Evolutionary conservation across 1,284 basidiomycete genomes (phyloP).

Genomic region (Pseudozyma thailandica): DNA sequence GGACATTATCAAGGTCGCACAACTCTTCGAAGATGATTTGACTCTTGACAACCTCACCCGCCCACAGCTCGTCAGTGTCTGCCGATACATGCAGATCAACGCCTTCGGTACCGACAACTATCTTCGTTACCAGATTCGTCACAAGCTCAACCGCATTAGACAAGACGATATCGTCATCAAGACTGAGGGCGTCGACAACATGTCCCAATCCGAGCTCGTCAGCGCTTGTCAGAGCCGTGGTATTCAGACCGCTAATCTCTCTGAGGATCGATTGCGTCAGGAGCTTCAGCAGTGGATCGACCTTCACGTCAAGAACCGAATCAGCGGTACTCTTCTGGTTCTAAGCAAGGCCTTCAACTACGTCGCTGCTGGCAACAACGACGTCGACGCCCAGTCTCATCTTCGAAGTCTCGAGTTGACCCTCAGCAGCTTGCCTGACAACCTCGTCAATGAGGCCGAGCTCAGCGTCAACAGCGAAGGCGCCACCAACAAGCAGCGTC

Average conservation of each 20-base stretch:
- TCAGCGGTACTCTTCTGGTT: constrained; percentile 92
- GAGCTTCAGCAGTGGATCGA: constrained; percentile 94
- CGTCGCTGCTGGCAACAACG: constrained; percentile 55
- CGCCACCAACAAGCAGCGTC: constrained; percentile 95
- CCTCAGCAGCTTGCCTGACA: constrained; percentile 91
- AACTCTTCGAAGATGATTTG: constrained; percentile 95
- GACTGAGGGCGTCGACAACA: constrained; percentile 85
- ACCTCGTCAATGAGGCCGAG: constrained; percentile 94
- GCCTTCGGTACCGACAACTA: constrained; percentile 99
- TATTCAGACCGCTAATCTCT: constrained; percentile 83
- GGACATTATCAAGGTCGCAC: constrained; percentile 93
- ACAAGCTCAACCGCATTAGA: constrained; percentile 82
- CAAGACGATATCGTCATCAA: constrained; percentile 91
- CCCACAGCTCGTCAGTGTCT: constrained; percentile 96
- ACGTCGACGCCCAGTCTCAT: constrained; percentile 71
- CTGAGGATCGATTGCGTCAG: constrained; percentile 75
- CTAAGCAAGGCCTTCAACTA: constrained; percentile 95
- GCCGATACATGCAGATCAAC: constrained; percentile 90
- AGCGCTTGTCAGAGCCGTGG: constrained; percentile 93
- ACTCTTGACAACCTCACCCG: constrained; percentile 97
- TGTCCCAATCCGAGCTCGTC: constrained; percentile 90
- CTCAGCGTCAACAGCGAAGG: constrained; percentile 92
- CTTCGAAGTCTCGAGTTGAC: constrained; percentile 84
- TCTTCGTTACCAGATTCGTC: constrained; percentile 90
- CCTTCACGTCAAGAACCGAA: constrained; percentile 82